A percentile compares a stretch with the other conserved stretches of the same genome.
Conservation (phyloP, 2,329 filamentous ascomycete genomes). For the Trichoderma arundinaceum region DNA sequence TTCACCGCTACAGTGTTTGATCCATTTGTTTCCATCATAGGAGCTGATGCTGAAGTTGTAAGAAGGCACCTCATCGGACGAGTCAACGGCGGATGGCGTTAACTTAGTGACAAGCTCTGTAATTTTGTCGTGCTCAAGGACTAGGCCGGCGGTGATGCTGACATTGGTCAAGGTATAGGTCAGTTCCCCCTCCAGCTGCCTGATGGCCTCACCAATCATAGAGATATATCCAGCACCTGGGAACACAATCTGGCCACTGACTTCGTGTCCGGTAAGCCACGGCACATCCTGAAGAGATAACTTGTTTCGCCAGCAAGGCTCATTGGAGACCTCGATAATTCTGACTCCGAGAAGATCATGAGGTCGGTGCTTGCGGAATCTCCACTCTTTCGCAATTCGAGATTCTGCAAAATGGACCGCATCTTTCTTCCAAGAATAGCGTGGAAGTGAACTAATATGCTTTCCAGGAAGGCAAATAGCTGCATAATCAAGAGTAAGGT, state of each 20-base stretch:
- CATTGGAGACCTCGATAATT: slow-evolving; percentile 40
- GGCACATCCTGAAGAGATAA: slow-evolving; percentile 46
- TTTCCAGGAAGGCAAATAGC: background rate
- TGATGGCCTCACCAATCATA: slow-evolving; percentile 51
- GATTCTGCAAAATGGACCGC: slow-evolving; percentile 36
- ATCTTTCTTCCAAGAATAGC: slow-evolving; percentile 39
- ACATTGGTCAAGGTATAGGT: slow-evolving; percentile 25
- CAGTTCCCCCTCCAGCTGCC: slow-evolving; percentile 32
- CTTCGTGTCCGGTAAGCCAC: slow-evolving; percentile 53
- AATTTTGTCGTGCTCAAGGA: slow-evolving; percentile 17
- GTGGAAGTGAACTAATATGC: slow-evolving; percentile 32
- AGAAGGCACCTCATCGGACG: background rate
- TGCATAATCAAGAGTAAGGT: slow-evolving; percentile 1
- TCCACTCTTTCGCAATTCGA: slow-evolving; percentile 37
- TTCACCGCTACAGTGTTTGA: slow-evolving; percentile 40
- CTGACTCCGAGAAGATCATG: slow-evolving; percentile 43
- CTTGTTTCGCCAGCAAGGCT: slow-evolving; percentile 50
- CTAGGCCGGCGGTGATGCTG: slow-evolving; percentile 27
- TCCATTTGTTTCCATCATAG: slow-evolving; percentile 39
- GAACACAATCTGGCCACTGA: slow-evolving; percentile 49
- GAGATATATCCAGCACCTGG: slow-evolving; percentile 51
- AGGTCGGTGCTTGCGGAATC: slow-evolving; percentile 33
- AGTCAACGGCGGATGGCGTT: slow-evolving; percentile 21
- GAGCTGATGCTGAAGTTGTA: slow-evolving; percentile 34
- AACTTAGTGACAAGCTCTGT: slow-evolving; percentile 33